Evolutionary conservation across 2,329 filamentous ascomycete species (phyloP).

Genomic region (Neospermospora avenae): DNA sequence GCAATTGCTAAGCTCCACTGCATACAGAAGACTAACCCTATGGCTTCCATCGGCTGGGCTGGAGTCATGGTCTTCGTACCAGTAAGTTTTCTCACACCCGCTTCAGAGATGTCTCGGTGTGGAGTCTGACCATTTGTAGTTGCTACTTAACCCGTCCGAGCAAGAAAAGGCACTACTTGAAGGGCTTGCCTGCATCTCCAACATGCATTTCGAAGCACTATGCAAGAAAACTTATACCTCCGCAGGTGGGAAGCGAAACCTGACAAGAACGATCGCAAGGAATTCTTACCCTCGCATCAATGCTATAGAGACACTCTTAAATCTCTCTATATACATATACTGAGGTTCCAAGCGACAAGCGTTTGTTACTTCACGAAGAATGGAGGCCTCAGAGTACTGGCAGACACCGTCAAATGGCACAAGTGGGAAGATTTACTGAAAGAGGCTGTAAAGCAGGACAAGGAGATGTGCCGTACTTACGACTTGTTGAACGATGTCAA

Average conservation of each 20-base stretch:
- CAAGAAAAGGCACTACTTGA: not conserved
- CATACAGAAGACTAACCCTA: conserved; percentile 8
- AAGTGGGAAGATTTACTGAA: conserved; percentile 10
- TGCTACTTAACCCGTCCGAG: not conserved
- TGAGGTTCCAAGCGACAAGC: conserved; percentile 13
- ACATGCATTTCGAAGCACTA: not conserved
- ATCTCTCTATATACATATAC: conserved; percentile 8
- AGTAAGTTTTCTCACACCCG: not conserved
- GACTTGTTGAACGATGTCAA: not conserved
- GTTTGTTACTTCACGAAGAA: conserved; percentile 10
- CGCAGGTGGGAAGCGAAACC: not conserved
- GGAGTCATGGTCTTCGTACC: conserved; percentile 18
- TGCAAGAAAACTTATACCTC: not conserved
- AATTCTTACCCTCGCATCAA: not conserved
- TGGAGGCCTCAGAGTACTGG: not conserved
- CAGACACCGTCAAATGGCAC: conserved; percentile 10
- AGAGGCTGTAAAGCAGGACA: conserved; percentile 1
- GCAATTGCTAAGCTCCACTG: too few relatives aligned
- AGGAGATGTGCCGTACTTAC: not conserved
- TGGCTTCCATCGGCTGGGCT: conserved; percentile 18
- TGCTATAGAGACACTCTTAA: conserved; percentile 9
- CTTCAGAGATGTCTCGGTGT: not conserved
- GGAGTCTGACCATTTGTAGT: not conserved
- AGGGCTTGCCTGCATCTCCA: not conserved
- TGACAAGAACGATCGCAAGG: not conserved